Percentiles rank a stretch among this genome's conserved stretches.
These are phyloP conservation scores for Pilatotrama ljubarskyi DNA, from an alignment of 768 basidiomycete species.

Conservation along the genomic window DNA sequence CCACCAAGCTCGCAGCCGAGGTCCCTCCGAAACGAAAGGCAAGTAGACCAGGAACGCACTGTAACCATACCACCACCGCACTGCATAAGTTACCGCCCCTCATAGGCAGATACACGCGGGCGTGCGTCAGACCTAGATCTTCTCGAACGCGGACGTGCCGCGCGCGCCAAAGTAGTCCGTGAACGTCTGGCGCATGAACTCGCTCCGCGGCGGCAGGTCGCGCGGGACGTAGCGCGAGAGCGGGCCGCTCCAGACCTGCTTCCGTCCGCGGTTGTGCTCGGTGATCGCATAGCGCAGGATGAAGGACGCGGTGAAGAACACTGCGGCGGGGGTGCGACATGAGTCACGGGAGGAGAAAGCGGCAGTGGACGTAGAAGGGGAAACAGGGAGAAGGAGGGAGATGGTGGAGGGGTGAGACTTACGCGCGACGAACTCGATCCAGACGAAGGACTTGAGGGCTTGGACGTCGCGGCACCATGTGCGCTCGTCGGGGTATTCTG, in stretches of 20 bases:
- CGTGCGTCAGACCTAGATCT: neutral
- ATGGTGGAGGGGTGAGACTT: constrained; percentile 30
- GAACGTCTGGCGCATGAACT: constrained; percentile 14
- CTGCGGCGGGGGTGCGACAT: constrained; percentile 30
- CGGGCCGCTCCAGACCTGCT: constrained; percentile 52
- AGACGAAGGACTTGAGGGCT: constrained; percentile 56
- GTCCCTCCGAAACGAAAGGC: neutral
- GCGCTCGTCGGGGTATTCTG: constrained; percentile 45
- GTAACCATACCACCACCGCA: no score
- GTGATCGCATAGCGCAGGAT: constrained; percentile 46
- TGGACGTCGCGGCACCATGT: constrained; percentile 57
- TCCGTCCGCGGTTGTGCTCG: constrained; percentile 46
- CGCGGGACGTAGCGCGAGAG: constrained; percentile 50
- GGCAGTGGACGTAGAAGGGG: no score
- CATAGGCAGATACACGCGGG: no score
- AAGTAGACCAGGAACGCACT: neutral
- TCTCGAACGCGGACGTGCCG: constrained; percentile 16
- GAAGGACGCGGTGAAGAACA: constrained; percentile 42
- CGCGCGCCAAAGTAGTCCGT: constrained; percentile 22
- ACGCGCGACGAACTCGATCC: constrained; percentile 59
- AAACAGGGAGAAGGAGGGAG: neutral
- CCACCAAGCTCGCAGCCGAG: neutral
- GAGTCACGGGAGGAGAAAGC: neutral
- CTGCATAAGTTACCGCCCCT: no score
- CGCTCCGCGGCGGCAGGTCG: constrained; percentile 7